These are phyloP conservation scores for Porphyrellus cyaneotinctus DNA, from an alignment of 768 basidiomycete species.

Conservation along the genomic window DNA sequence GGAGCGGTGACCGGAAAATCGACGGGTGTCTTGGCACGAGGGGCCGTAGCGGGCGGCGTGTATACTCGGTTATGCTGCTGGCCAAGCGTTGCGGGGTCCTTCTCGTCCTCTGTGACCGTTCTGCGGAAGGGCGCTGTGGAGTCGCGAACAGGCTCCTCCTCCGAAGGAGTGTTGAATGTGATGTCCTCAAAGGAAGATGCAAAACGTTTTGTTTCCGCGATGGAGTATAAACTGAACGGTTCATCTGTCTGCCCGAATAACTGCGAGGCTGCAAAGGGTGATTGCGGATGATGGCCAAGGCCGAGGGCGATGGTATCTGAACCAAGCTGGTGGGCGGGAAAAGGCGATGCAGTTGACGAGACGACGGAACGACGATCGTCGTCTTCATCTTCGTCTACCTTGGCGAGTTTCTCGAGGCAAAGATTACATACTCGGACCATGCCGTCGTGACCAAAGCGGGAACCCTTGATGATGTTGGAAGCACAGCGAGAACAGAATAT, in stretches of 20 bases:
- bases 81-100: slow-evolving; percentile 45
- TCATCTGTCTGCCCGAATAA: slow-evolving; percentile 77
- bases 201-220: slow-evolving; percentile 66
- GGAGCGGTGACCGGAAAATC: slow-evolving; percentile 56
- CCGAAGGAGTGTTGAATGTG: slow-evolving; percentile 45
- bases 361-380: slow-evolving; percentile 80
- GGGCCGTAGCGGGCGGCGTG: slow-evolving; percentile 29
- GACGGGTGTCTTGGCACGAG: slow-evolving; percentile 49
- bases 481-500: slow-evolving; percentile 98
- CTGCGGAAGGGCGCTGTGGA: slow-evolving; percentile 74
- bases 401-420: slow-evolving; percentile 88
- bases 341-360: slow-evolving; percentile 65
- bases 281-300: slow-evolving; percentile 60
- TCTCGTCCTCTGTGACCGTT: slow-evolving; percentile 73
- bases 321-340: slow-evolving; percentile 76
- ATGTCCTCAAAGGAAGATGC: slow-evolving; percentile 53
- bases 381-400: slow-evolving; percentile 85
- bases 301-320: slow-evolving; percentile 36
- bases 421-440: slow-evolving; percentile 94
- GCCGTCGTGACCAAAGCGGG: slow-evolving; percentile 91
- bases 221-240: slow-evolving; percentile 77
- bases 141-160: slow-evolving; percentile 47
- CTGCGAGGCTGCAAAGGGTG: slow-evolving; percentile 85
- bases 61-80: slow-evolving; percentile 33
- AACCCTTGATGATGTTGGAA: slow-evolving; percentile 92